Base-by-base conservation (phyloP, 2,329 filamentous ascomycete genomes). In the Epichloe aotearoae region DNA sequence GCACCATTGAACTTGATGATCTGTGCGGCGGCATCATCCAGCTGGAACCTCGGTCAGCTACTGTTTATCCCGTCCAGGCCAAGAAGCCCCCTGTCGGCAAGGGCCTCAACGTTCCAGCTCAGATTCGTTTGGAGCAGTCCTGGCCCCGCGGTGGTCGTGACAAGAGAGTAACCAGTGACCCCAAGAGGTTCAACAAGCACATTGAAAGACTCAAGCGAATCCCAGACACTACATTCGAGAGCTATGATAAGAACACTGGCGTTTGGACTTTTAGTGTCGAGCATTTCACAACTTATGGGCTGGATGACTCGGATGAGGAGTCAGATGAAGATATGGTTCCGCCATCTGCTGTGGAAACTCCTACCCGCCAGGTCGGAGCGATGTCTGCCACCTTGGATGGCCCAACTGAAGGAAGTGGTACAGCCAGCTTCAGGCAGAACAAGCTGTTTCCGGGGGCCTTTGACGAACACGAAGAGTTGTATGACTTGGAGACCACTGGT, bases 251-350 rank as follows among this genome's bases (percentile, higher is more conserved):
- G 52, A 75, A 87, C 1, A 89, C 82, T 49, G 93, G 91, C 49
- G 78, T 86, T 45, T 98, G 94, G 94, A 79, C 80, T 14, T 98
- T 98, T 71, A 82, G 75, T 10, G 93, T 98, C n/a, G 83, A 91
- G 61, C 93, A 98, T 66, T 98, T 94, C 66, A 97, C 91, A 1
- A 95, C 89, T 1, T 98, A 98, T 63, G 90, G 86, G 40, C 75
- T 97, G 50, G 85, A 91, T 56, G 88, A 86, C 40, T 79, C 83
- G 49, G 86, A 89, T 43, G 84, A 88, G 30, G 83, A 86, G 47
- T 81, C 79, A 7, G 75, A 83, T 45, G 73, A 73, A 7, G 80
- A 58, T 11, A 54, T 51, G 54, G 61, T n/a, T 37, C 54, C 33
- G 39, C 52, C 50, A 23, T 44, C 49, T 39, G 37, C n/a, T n/a